Base-by-base conservation (phyloP, 148 eudicot genomes). In the Spergularia marina region DNA sequence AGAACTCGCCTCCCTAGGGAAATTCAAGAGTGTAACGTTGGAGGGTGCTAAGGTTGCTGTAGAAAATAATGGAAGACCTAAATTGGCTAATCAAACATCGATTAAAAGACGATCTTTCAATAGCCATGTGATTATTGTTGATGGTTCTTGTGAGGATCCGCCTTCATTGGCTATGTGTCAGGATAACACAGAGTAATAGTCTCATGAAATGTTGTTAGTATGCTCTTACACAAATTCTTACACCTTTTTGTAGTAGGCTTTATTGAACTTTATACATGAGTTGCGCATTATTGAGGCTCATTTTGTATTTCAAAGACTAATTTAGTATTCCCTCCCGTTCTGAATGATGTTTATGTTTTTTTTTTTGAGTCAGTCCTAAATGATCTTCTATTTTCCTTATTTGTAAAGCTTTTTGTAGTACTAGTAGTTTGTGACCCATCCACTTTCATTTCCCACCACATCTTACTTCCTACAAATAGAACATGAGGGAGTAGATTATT, bases 1-100 rank as follows among this genome's bases (percentile, higher is more conserved):
- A 41, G 86, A 83, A 63, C 70, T 86, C 12, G 81, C 82, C 1
- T n/a, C 73, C 2, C 67, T 60, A 1, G 86, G 83, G 6, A 44
- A 63, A 16, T 82, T 84, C 40, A 77, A 77, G 73, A 57, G 16
- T 53, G 15, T 7, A 30, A 30, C 36, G 12, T 20, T 5, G 17
- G 76, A 63, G 4, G 65, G 0, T 7, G 65, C 1, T 49, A 80
- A 70, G 58, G 64, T 66, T 40, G 63, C 10, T 4, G 44, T 70
- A 1, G 70, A 68, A 55, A 20, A 36, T 10, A 44, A 44, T 44
- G 72, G 65, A 21, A 77, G 13, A 17, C 0, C 40, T 14, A 73
- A 54, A 23, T n/a, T 70, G 16, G 18, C 5, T 40, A 53, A 62
- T 18, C 74, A 62, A 54, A 62, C 71, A 9, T 81, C 81, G 7